Evolutionary conservation across 1,284 basidiomycete species (phyloP).

Genomic region (Trichosporon coremiiforme): DNA sequence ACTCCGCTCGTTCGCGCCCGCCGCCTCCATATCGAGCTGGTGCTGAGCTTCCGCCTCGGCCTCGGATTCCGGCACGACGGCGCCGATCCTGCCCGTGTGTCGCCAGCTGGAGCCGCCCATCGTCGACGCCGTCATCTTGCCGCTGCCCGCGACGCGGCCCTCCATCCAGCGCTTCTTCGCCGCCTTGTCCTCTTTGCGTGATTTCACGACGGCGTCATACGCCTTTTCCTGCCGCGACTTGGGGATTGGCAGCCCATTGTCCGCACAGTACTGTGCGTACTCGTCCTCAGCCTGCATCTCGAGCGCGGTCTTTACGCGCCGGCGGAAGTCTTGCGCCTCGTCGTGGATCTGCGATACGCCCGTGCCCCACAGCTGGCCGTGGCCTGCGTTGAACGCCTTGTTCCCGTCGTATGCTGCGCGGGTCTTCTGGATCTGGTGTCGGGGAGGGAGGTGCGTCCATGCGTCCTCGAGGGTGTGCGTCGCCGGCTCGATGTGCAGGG

Average conservation of each 20-base stretch:
- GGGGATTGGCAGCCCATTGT: slow-evolving; percentile 19
- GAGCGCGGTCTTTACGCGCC: slow-evolving; percentile 16
- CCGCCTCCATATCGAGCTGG: slow-evolving; percentile 4
- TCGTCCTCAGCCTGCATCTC: slow-evolving; percentile 25
- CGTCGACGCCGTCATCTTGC: not conserved
- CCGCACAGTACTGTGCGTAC: slow-evolving; percentile 21
- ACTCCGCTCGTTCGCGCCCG: not conserved
- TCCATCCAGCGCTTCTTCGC: slow-evolving; percentile 1
- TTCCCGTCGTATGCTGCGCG: slow-evolving; percentile 12
- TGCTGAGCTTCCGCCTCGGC: not conserved
- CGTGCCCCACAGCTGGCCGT: slow-evolving; percentile 42
- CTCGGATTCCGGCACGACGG: not conserved
- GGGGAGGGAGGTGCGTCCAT: slow-evolving; percentile 24
- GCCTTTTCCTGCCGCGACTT: slow-evolving; percentile 27
- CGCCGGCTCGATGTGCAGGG: slow-evolving; percentile 32
- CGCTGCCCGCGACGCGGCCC: not conserved
- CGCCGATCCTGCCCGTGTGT: not conserved
- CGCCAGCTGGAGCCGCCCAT: not conserved
- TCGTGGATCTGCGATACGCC: slow-evolving; percentile 27
- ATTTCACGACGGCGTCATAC: not conserved
- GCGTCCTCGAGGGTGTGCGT: slow-evolving; percentile 16
- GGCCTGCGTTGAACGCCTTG: slow-evolving; percentile 32
- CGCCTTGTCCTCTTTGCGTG: slow-evolving; percentile 24
- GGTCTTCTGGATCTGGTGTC: not conserved
- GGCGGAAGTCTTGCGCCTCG: slow-evolving; percentile 20